These are phyloP conservation scores for Saturnispora silvae DNA, from an alignment of 805 yeast species.

Conservation along the genomic window DNA sequence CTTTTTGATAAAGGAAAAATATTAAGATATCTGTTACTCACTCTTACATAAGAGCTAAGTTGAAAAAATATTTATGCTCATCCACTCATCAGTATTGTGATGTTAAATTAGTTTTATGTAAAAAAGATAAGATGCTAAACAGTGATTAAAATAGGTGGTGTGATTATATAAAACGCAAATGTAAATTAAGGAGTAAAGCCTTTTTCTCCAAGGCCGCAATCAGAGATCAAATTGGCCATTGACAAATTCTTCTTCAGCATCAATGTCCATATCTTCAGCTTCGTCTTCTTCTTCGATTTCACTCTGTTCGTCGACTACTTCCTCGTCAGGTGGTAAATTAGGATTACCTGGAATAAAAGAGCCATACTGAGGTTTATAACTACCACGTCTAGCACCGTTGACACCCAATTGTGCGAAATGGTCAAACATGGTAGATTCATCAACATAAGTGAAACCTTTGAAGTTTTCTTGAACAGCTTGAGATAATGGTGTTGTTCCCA, in stretches of 20 bases:
- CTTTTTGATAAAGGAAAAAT: too few relatives aligned
- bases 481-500: slow-evolving; percentile 72
- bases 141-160: too few relatives aligned
- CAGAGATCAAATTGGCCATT: slow-evolving; percentile 87
- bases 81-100: not conserved
- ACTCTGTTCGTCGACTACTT: slow-evolving; percentile 65
- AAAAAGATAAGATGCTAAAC: not conserved
- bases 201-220: too few relatives aligned
- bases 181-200: too few relatives aligned
- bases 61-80: not conserved
- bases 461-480: slow-evolving; percentile 95
- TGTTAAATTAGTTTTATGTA: too few relatives aligned
- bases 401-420: slow-evolving; percentile 34
- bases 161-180: too few relatives aligned
- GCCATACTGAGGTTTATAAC: slow-evolving; percentile 37
- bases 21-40: too few relatives aligned
- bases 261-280: slow-evolving; percentile 37
- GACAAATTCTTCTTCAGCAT: slow-evolving; percentile 65
- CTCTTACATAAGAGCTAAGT: too few relatives aligned
- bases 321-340: slow-evolving; percentile 72
- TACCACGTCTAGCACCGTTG: slow-evolving; percentile 28
- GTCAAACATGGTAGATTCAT: slow-evolving; percentile 86
- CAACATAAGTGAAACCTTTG: slow-evolving; percentile 94
- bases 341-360: slow-evolving; percentile 75
- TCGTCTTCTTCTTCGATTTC: slow-evolving; percentile 32